These are phyloP conservation scores for Davidsoniella australis DNA, from an alignment of 2,329 filamentous ascomycete genomes.

Conservation along the genomic window DNA sequence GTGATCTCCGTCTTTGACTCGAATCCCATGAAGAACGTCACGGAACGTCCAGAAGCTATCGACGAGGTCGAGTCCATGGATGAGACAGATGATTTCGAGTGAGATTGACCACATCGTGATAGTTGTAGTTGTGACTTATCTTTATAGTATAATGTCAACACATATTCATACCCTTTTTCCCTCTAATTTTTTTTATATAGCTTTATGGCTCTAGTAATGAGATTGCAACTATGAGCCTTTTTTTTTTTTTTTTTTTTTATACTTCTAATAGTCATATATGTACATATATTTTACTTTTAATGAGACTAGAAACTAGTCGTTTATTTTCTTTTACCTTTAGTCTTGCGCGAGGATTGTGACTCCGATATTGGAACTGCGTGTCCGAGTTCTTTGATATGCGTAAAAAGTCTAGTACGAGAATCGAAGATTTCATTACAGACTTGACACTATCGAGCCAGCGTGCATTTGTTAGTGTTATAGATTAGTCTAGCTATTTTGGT, in stretches of 20 bases:
- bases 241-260: conserved; percentile 1
- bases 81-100: conserved; percentile 34
- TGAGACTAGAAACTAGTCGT: background rate
- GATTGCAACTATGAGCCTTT: background rate
- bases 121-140: too few species aligned
- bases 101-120: too few species aligned
- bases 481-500: background rate
- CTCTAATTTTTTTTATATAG: too few species aligned
- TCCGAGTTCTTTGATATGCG: conserved; percentile 47
- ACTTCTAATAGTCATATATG: background rate
- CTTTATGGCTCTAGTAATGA: too few species aligned
- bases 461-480: background rate
- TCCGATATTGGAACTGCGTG: conserved; percentile 38
- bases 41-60: conserved; percentile 54
- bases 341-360: conserved; percentile 15
- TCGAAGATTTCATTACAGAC: conserved; percentile 30
- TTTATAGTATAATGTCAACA: too few species aligned
- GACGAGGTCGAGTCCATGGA: conserved; percentile 85
- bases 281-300: too few species aligned
- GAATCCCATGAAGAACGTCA: conserved; percentile 39
- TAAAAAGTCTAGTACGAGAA: conserved; percentile 55
- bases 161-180: too few species aligned
- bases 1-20: conserved; percentile 71
- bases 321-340: conserved; percentile 3
- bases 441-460: conserved; percentile 2